These are phyloP conservation scores for Lactarius evosmus DNA, from an alignment of 768 basidiomycete species.

Conservation along the genomic window DNA sequence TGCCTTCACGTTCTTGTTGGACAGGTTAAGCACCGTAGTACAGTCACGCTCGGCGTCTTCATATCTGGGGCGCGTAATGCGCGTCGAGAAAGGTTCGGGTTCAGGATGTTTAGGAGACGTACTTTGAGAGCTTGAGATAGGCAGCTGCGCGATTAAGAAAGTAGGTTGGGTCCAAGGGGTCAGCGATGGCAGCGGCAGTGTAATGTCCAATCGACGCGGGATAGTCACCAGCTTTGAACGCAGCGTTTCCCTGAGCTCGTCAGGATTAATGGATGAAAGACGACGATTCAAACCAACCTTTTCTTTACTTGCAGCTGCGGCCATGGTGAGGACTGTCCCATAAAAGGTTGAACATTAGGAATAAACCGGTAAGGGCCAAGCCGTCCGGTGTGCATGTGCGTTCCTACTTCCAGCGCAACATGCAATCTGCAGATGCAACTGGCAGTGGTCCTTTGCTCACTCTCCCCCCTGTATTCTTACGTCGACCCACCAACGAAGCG, in stretches of 20 bases:
- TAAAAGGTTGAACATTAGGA: background rate
- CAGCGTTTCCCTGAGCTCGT: constrained; percentile 71
- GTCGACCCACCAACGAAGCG: constrained; percentile 4
- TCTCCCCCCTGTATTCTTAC: constrained; percentile 18
- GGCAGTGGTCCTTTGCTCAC: constrained; percentile 3
- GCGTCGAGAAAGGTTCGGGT: background rate
- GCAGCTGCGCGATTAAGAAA: constrained; percentile 88
- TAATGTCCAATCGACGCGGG: constrained; percentile 82
- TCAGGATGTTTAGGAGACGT: constrained; percentile 40
- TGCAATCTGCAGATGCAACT: constrained; percentile 2
- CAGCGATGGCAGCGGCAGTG: constrained; percentile 71
- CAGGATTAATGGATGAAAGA: background rate
- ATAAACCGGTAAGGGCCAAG: too few relatives aligned
- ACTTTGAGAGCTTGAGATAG: constrained; percentile 95
- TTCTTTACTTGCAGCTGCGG: constrained; percentile 17
- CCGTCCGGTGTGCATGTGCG: constrained; percentile 9
- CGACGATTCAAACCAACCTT: background rate
- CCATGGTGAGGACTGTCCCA: too few relatives aligned
- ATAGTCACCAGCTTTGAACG: constrained; percentile 81
- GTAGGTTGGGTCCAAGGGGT: constrained; percentile 69
- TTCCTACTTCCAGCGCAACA: background rate
- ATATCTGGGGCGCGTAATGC: constrained; percentile 6
- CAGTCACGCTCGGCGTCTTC: constrained; percentile 46
- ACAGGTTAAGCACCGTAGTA: constrained; percentile 55
- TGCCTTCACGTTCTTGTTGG: constrained; percentile 67